A percentile compares a stretch with the other conserved stretches of the same genome.
phyloP scores from a whole-genome alignment of 2,329 filamentous ascomycete species.

The Colletotrichum paranaense region DNA sequence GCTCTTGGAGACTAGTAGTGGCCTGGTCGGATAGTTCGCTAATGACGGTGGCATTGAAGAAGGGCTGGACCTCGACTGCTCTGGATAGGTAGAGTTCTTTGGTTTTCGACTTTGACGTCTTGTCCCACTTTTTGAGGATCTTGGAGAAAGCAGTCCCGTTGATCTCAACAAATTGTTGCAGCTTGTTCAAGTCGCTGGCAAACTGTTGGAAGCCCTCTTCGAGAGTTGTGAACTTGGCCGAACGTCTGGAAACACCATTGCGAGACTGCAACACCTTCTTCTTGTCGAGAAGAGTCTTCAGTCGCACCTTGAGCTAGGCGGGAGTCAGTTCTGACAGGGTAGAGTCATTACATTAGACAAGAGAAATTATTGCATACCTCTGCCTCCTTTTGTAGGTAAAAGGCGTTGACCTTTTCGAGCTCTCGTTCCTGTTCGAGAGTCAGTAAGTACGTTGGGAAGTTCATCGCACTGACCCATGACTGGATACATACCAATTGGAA shows the following conservation, averaged over 20 bases:
- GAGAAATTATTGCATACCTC: conserved; percentile 71
- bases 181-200: conserved; percentile 94
- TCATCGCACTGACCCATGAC: conserved; percentile 33
- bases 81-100: conserved; percentile 97
- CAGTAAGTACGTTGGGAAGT: conserved; percentile 46
- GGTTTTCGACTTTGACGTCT: conserved; percentile 98
- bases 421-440: conserved; percentile 83
- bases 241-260: conserved; percentile 78
- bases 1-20: conserved; percentile 93
- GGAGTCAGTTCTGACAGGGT: background rate
- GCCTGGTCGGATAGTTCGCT: conserved; percentile 97
- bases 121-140: conserved; percentile 99
- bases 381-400: conserved; percentile 97
- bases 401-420: conserved; percentile 97
- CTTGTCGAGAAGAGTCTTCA: conserved; percentile 94
- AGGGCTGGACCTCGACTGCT: conserved; percentile 96
- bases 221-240: conserved; percentile 92
- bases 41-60: conserved; percentile 97
- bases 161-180: conserved; percentile 98
- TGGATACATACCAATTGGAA: conserved; percentile 82
- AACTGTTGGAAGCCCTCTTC: conserved; percentile 99
- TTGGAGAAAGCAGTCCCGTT: conserved; percentile 99
- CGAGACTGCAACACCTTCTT: conserved; percentile 90
- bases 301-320: conserved; percentile 85
- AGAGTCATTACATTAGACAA: conserved; percentile 5